Percentiles rank a stretch among this genome's conserved stretches.
phyloP scores from a whole-genome alignment of 2,329 filamentous ascomycete species.

The Sphaerulina populicola region DNA sequence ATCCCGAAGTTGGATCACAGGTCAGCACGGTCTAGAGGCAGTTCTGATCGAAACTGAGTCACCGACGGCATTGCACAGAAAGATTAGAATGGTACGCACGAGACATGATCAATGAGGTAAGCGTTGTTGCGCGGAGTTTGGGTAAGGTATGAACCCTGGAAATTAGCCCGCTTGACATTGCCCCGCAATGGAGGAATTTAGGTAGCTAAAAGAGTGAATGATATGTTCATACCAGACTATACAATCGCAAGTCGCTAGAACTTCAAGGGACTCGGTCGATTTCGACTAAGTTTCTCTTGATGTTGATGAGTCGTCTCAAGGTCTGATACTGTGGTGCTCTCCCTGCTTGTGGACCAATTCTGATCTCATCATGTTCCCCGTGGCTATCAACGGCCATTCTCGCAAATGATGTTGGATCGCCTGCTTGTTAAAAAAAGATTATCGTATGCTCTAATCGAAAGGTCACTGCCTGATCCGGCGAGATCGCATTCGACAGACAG shows the following conservation, averaged over 20 bases:
- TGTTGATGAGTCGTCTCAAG: too few relatives aligned
- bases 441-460: too few relatives aligned
- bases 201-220: neutral
- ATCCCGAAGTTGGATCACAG: constrained; percentile 3
- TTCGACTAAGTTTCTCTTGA: too few relatives aligned
- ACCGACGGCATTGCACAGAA: neutral
- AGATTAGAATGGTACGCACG: neutral
- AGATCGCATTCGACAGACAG: too few relatives aligned
- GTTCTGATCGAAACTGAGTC: neutral
- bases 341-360: constrained; percentile 9
- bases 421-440: too few relatives aligned
- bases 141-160: neutral
- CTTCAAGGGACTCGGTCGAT: neutral
- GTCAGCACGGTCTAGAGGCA: neutral
- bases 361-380: constrained; percentile 24
- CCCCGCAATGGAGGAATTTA: neutral
- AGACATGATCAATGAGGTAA: constrained; percentile 4
- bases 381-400: constrained; percentile 23
- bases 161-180: neutral
- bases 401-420: constrained; percentile 12
- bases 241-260: neutral
- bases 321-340: neutral
- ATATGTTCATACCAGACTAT: neutral
- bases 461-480: too few relatives aligned
- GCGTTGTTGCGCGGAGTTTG: constrained; percentile 6